Percentiles rank a stretch among this genome's conserved stretches.
Conservation (phyloP, 1,139 yeast genomes). For the Hanseniaspora uvarum region DNA sequence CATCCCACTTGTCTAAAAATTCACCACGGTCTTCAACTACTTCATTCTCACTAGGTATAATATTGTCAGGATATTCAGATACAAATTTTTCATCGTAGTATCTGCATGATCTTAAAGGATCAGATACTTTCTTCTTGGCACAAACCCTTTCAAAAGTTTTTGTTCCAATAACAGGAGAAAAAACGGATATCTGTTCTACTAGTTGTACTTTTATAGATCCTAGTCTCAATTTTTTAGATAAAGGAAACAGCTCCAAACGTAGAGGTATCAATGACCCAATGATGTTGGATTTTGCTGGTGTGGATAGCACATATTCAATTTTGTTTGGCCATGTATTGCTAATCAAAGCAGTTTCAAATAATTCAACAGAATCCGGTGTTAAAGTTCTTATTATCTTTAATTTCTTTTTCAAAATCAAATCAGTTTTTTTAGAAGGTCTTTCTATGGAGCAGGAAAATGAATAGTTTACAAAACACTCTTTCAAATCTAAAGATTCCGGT, state of each 20-base stretch:
- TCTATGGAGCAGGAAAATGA: slow-evolving; percentile 72
- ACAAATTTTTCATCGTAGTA: slow-evolving; percentile 15
- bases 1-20: slow-evolving; percentile 40
- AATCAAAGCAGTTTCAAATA: slow-evolving; percentile 85
- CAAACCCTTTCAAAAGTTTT: slow-evolving; percentile 53
- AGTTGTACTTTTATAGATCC: slow-evolving; percentile 62
- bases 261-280: slow-evolving; percentile 73
- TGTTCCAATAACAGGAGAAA: slow-evolving; percentile 44
- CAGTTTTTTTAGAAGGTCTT: slow-evolving; percentile 64
- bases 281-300: slow-evolving; percentile 83
- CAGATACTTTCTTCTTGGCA: slow-evolving; percentile 37
- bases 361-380: slow-evolving; percentile 77
- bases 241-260: slow-evolving; percentile 62
- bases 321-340: slow-evolving; percentile 95
- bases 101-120: slow-evolving; percentile 29
- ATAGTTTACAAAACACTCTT: slow-evolving; percentile 73
- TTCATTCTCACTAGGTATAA: slow-evolving; percentile 5
- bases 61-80: slow-evolving; percentile 10
- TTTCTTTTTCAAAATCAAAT: slow-evolving; percentile 58
- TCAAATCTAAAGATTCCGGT: slow-evolving; percentile 80
- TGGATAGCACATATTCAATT: slow-evolving; percentile 78
- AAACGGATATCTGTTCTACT: slow-evolving; percentile 55
- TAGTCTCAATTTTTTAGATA: slow-evolving; percentile 65
- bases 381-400: slow-evolving; percentile 79
- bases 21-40: slow-evolving; percentile 18